Conservation (phyloP, 768 basidiomycete species). For the Krasilnikovozyma curviuscula region DNA sequence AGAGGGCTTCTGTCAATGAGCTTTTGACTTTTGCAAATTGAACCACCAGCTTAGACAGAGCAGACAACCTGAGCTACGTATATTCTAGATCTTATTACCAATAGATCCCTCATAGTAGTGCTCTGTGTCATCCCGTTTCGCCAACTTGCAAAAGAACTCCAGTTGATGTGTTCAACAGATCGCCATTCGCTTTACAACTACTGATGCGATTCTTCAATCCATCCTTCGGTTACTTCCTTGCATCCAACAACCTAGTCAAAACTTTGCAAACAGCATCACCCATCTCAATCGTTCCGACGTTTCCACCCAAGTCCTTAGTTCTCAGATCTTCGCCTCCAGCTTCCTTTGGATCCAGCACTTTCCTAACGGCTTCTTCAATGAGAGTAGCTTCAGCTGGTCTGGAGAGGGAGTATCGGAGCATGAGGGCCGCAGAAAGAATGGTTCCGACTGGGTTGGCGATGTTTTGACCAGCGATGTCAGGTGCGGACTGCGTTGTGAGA, state of each 20-base stretch:
- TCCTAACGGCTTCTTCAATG: constrained; percentile 77
- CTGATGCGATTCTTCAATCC: too few species aligned
- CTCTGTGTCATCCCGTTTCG: too few species aligned
- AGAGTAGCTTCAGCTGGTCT: constrained; percentile 63
- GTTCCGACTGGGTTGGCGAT: constrained; percentile 92
- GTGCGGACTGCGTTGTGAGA: constrained; percentile 44
- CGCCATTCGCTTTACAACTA: too few species aligned
- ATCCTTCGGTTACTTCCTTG: too few species aligned
- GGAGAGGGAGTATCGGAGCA: constrained; percentile 83
- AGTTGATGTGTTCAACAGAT: too few species aligned
- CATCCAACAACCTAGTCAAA: constrained; percentile 38
- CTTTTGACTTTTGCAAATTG: too few species aligned
- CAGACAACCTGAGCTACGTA: too few species aligned
- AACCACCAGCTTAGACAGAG: too few species aligned
- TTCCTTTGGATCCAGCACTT: constrained; percentile 53
- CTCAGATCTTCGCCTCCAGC: constrained; percentile 56
- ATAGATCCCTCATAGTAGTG: too few species aligned
- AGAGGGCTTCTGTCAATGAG: too few species aligned
- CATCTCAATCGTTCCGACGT: constrained; percentile 50
- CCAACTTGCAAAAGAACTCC: too few species aligned
- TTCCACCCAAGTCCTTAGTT: constrained; percentile 75
- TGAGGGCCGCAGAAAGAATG: constrained; percentile 81
- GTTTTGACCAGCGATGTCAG: constrained; percentile 82
- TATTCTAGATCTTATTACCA: too few species aligned
- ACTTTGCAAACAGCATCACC: constrained; percentile 67